Conservation (phyloP, 192 early-diverging fungal genomes). For the Kappamyces sp. region DNA sequence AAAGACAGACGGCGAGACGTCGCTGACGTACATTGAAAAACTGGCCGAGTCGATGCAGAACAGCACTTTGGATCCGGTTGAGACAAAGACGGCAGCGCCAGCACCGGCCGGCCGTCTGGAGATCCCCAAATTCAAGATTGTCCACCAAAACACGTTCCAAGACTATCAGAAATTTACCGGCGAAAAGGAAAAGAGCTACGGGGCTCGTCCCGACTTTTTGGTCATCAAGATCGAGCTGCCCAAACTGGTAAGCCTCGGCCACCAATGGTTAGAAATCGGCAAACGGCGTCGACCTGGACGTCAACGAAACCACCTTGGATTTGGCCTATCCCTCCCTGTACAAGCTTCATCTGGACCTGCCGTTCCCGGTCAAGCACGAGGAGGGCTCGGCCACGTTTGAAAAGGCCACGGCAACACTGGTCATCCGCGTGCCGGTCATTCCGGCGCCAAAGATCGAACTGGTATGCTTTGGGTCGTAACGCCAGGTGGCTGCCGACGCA, state of each 20-base stretch:
- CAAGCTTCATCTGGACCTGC: conserved; percentile 32
- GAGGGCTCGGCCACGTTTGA: conserved; percentile 43
- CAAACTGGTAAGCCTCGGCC: conserved; percentile 23
- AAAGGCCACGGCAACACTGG: conserved; percentile 25
- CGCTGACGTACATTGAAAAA: conserved; percentile 6
- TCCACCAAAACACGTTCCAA: conserved; percentile 26
- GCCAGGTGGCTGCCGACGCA: too few species aligned
- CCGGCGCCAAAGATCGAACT: conserved; percentile 15
- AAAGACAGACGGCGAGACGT: not conserved
- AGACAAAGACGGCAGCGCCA: not conserved
- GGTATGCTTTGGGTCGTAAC: conserved; percentile 1
- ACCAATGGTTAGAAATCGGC: conserved; percentile 14
- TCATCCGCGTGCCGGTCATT: conserved; percentile 36
- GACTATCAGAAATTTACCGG: conserved; percentile 37
- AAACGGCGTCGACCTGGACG: conserved; percentile 25
- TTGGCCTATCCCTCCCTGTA: conserved; percentile 31
- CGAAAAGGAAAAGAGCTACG: conserved; percentile 23
- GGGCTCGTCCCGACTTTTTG: conserved; percentile 38
- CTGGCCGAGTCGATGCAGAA: not conserved
- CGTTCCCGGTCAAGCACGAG: conserved; percentile 37
- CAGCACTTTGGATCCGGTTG: not conserved
- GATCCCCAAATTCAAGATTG: conserved; percentile 32
- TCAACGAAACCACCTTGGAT: conserved; percentile 16
- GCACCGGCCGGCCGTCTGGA: conserved; percentile 10
- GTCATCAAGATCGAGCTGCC: conserved; percentile 41